phyloP scores from a whole-genome alignment of 768 basidiomycete genomes.

The Melanogaster broomeanus region DNA sequence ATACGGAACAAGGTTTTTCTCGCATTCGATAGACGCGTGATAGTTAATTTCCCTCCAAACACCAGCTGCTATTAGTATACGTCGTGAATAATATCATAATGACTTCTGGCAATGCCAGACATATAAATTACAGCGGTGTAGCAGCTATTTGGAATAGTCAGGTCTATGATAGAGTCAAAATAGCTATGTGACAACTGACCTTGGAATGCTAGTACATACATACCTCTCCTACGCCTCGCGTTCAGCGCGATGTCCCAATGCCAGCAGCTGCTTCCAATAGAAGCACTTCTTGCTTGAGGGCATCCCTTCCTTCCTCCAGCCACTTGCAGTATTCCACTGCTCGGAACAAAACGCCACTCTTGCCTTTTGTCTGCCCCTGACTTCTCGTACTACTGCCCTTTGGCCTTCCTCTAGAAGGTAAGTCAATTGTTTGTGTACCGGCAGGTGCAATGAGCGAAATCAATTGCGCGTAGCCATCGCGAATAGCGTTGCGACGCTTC shows the following conservation, averaged over 20 bases:
- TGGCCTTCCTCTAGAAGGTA: conserved; percentile 78
- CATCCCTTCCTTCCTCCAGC: conserved; percentile 82
- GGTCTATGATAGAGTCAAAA: background rate
- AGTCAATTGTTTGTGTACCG: conserved; percentile 66
- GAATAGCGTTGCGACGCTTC: conserved; percentile 89
- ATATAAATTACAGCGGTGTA: background rate
- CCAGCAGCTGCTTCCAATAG: conserved; percentile 69
- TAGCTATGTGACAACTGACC: conserved; percentile 13
- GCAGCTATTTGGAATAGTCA: background rate
- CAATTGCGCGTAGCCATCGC: conserved; percentile 85
- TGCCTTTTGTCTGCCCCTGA: conserved; percentile 77
- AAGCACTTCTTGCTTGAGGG: conserved; percentile 66
- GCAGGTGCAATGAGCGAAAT: conserved; percentile 82
- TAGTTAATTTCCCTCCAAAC: background rate
- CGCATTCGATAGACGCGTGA: background rate
- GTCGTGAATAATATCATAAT: background rate
- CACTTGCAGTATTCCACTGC: conserved; percentile 84
- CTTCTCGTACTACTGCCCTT: conserved; percentile 72
- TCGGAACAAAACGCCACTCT: conserved; percentile 86
- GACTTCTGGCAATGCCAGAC: too few species aligned
- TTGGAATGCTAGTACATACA: background rate
- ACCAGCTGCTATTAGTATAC: background rate
- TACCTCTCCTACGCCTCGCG: background rate
- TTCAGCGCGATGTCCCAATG: conserved; percentile 31
- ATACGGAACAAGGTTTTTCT: background rate